Evolutionary conservation across 1,284 basidiomycete species (phyloP).

Genomic region (Mrakiaceae sp.): DNA sequence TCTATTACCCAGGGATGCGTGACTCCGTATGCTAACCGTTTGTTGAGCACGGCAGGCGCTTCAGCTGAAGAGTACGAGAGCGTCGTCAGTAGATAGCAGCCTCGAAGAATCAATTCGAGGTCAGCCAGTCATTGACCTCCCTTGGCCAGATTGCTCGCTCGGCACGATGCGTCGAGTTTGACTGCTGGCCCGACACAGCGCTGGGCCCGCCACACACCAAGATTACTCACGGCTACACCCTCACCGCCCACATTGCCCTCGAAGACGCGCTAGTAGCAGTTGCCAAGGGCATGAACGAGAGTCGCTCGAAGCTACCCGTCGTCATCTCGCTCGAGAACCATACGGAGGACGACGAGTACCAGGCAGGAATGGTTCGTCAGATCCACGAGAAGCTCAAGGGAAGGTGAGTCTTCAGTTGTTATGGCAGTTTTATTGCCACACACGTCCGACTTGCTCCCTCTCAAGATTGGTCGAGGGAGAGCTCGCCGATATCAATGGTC

Average conservation of each 20-base stretch:
- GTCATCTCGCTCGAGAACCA: slow-evolving; percentile 30
- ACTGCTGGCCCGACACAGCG: slow-evolving; percentile 22
- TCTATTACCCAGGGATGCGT: no score
- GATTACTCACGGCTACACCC: slow-evolving; percentile 22
- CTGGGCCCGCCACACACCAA: slow-evolving; percentile 20
- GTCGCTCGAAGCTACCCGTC: slow-evolving; percentile 18
- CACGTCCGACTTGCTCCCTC: neutral
- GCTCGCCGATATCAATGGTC: neutral
- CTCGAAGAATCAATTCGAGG: neutral
- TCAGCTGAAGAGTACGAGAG: neutral
- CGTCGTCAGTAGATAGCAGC: slow-evolving; percentile 1
- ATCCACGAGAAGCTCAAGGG: neutral
- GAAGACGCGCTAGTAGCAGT: slow-evolving; percentile 11
- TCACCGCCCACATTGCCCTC: slow-evolving; percentile 9
- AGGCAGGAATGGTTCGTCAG: neutral
- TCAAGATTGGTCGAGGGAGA: slow-evolving; percentile 1
- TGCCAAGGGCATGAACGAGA: neutral
- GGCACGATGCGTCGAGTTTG: slow-evolving; percentile 30
- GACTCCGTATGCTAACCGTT: no score
- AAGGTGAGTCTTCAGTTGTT: neutral
- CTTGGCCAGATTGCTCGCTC: slow-evolving; percentile 18
- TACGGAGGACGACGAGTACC: slow-evolving; percentile 14
- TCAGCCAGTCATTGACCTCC: neutral
- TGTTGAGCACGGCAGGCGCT: no score
- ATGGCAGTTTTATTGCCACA: neutral